These are phyloP conservation scores for Gremmenia infestans DNA, from an alignment of 2,329 filamentous ascomycete species.

Conservation along the genomic window DNA sequence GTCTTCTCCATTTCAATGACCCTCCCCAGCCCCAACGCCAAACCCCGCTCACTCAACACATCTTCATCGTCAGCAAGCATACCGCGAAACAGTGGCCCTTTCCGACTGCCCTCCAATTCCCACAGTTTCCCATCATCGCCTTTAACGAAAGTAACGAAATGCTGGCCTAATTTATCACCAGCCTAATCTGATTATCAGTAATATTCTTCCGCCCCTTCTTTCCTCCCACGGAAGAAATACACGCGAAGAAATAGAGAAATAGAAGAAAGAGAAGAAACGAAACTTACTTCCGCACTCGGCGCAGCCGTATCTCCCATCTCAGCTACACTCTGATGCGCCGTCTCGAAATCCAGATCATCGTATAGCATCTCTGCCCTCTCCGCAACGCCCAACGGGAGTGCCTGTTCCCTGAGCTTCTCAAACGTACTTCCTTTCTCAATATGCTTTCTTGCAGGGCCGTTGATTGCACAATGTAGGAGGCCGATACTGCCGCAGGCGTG, in stretches of 20 bases:
- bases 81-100: constrained; percentile 46
- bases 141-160: constrained; percentile 10
- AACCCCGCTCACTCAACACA: constrained; percentile 68
- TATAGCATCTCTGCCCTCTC: constrained; percentile 74
- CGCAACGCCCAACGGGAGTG: constrained; percentile 62
- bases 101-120: constrained; percentile 68
- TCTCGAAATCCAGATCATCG: constrained; percentile 68
- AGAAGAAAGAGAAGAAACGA: constrained; percentile 57
- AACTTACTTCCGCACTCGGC: constrained; percentile 73
- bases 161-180: not conserved
- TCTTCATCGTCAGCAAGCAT: constrained; percentile 58
- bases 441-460: constrained; percentile 76
- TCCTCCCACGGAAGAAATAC: not conserved
- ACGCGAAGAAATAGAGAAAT: not conserved
- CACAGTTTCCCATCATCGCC: constrained; percentile 40
- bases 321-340: constrained; percentile 77
- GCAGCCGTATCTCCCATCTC: constrained; percentile 72
- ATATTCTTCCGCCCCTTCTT: no score
- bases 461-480: constrained; percentile 75
- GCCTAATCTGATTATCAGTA: no score
- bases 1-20: constrained; percentile 13
- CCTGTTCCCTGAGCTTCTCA: constrained; percentile 59
- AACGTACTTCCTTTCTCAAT: constrained; percentile 50
- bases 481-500: constrained; percentile 95
- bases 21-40: constrained; percentile 47